phyloP scores from a whole-genome alignment of 768 basidiomycete genomes.

The Rhizopogon vinicolor region DNA sequence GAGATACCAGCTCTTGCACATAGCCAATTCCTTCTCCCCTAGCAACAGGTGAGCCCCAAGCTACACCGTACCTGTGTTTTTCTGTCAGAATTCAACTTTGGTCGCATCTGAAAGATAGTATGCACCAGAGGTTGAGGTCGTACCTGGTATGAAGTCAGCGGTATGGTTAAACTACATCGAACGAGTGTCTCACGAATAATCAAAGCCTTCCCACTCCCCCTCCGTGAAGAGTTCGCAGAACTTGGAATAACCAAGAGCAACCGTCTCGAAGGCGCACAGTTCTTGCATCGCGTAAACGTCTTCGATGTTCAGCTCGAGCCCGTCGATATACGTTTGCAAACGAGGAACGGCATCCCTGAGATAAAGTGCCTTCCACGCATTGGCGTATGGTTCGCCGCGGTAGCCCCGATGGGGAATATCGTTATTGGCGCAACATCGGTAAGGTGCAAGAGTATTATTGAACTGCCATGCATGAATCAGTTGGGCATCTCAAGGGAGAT shows the following conservation, averaged over 20 bases:
- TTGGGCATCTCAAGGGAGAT: constrained; percentile 5
- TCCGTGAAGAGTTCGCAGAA: constrained; percentile 86
- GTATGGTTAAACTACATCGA: neutral
- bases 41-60: constrained; percentile 74
- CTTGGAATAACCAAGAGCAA: constrained; percentile 80
- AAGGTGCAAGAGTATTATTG: constrained; percentile 44
- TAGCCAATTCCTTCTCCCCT: constrained; percentile 71
- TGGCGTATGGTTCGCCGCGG: constrained; percentile 48
- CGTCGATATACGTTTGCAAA: constrained; percentile 49
- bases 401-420: constrained; percentile 36
- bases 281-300: constrained; percentile 74
- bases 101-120: constrained; percentile 1
- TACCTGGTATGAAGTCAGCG: neutral
- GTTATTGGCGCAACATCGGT: constrained; percentile 56
- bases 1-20: constrained; percentile 75
- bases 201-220: constrained; percentile 87
- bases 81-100: neutral
- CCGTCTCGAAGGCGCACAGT: constrained; percentile 84
- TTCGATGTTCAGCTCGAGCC: constrained; percentile 53
- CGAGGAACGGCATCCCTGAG: constrained; percentile 58
- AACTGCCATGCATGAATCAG: constrained; percentile 21
- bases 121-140: constrained; percentile 5
- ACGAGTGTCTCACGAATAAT: constrained; percentile 57
- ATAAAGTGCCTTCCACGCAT: constrained; percentile 65
- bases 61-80: constrained; percentile 47